Base-by-base conservation (phyloP, 176 grass and related monocot genomes). In the Aegilops sharonensis region DNA sequence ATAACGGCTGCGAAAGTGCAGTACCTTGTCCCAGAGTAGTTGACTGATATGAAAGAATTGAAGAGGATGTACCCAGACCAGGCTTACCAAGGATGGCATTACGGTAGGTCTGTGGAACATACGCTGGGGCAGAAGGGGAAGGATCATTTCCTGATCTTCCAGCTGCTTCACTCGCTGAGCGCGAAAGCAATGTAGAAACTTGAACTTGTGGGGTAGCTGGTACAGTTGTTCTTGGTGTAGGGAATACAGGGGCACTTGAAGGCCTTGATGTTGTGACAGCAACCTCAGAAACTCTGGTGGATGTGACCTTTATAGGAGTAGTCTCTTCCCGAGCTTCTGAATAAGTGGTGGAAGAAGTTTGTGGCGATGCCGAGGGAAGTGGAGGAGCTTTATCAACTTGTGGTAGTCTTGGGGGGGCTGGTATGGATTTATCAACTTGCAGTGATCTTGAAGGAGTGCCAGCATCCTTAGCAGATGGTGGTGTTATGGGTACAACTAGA, bases 231-330 rank as follows among this genome's bases (percentile, higher is more conserved):
- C 83, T 92, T 87, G 86, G 83, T 29, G 91, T 85, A 35, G 82
- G 78, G 39, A 92, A 72, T 45, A 83, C 85, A 83, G 93, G 95
- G 11, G 93, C 95, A 91, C 93, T 98, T 63, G 89, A 98, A 85
- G 93, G 91, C 93, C 95, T 95, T 17, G 87, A 89, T 68, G 90
- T 35, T 78, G 78, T 77, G n/a, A 79, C 54, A 65, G 54, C 73
- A 78, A 71, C 82, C 29, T 88, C 81, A 10, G 86, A 88, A 78
- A 77, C 78, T 81, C 54, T 43, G 64, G 71, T 77, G 25, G 84
- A 37, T 80, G 71, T 35, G 32, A 82, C 82, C 82, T 80, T 92
- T 56, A 66, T 34, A 11, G 60, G 72, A 48, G 30, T 60, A 64
- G 74, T 64, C 11, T 64, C 85, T 80, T 88, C 81, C 68, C 68